Percentiles rank a stretch among this genome's conserved stretches.
Conservation (phyloP, 2,329 filamentous ascomycete species). For the Nemania sp. region DNA sequence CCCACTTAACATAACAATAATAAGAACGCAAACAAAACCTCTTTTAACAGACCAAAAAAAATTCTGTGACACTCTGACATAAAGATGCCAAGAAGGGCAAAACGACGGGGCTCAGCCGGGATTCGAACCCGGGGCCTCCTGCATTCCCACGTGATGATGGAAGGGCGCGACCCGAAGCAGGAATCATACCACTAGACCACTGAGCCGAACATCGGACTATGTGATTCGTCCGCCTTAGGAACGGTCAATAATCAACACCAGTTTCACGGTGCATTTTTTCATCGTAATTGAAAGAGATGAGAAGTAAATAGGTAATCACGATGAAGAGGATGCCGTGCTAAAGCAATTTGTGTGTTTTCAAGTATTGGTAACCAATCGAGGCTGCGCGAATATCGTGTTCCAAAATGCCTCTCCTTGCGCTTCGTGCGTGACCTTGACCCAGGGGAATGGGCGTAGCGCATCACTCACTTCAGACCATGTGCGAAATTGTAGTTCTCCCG, state of each 20-base stretch:
- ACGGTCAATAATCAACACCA: background rate
- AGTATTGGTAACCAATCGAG: background rate
- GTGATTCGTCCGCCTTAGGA: background rate
- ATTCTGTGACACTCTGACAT: too few species aligned
- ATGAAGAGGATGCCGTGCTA: too few species aligned
- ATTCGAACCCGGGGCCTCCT: slow-evolving; percentile 32
- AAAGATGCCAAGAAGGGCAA: too few species aligned
- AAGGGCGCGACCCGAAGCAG: slow-evolving; percentile 25
- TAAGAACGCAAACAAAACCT: too few species aligned
- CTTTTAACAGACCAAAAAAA: too few species aligned
- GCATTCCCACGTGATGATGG: slow-evolving; percentile 28
- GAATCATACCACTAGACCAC: slow-evolving; percentile 29
- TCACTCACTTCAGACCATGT: slow-evolving; percentile 11
- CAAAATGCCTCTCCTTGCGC: slow-evolving; percentile 16
- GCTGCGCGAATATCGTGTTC: slow-evolving; percentile 1
- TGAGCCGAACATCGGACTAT: slow-evolving; percentile 16
- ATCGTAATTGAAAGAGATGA: background rate
- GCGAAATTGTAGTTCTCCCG: slow-evolving; percentile 2
- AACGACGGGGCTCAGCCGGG: slow-evolving; percentile 30
- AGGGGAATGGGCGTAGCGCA: slow-evolving; percentile 17
- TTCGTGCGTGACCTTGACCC: slow-evolving; percentile 19
- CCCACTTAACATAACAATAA: too few species aligned
- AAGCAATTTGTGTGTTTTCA: too few species aligned
- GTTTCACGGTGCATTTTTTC: too few species aligned
- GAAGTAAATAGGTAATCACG: background rate